phyloP scores from a whole-genome alignment of 148 eudicot species.

The Chenopodium formosanum region DNA sequence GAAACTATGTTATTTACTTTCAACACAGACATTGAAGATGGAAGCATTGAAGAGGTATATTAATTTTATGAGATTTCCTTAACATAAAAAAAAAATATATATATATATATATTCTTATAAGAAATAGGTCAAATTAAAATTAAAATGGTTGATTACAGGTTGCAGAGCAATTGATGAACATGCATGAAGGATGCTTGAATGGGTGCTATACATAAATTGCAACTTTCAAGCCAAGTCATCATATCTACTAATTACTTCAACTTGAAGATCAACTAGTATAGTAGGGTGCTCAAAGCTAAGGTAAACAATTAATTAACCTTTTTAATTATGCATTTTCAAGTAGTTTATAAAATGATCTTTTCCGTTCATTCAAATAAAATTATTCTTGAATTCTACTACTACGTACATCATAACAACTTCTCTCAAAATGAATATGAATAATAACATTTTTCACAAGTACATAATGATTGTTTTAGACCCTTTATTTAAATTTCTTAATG shows the following conservation, averaged over 20 bases:
- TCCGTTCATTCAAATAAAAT: no score
- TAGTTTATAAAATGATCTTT: no score
- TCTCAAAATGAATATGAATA: no score
- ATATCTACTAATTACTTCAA: background rate
- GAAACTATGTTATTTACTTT: constrained; percentile 60
- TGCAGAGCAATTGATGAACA: constrained; percentile 38
- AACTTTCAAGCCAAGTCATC: background rate
- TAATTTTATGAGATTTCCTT: background rate
- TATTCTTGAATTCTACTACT: no score
- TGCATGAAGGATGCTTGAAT: constrained; percentile 47
- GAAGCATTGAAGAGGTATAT: constrained; percentile 70
- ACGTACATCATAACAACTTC: no score
- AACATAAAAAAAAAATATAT: background rate
- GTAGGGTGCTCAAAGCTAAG: background rate
- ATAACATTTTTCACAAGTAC: background rate
- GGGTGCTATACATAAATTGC: constrained; percentile 18
- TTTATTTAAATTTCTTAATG: no score
- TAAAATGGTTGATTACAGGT: constrained; percentile 18
- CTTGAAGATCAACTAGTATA: background rate
- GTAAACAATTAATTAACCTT: background rate
- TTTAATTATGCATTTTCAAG: no score
- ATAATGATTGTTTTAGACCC: background rate
- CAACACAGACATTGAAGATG: constrained; percentile 80
- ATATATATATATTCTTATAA: background rate
- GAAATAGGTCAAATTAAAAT: background rate